Conservation (phyloP, 192 early-diverging fungal genomes). For the Mortierella hygrophila region DNA sequence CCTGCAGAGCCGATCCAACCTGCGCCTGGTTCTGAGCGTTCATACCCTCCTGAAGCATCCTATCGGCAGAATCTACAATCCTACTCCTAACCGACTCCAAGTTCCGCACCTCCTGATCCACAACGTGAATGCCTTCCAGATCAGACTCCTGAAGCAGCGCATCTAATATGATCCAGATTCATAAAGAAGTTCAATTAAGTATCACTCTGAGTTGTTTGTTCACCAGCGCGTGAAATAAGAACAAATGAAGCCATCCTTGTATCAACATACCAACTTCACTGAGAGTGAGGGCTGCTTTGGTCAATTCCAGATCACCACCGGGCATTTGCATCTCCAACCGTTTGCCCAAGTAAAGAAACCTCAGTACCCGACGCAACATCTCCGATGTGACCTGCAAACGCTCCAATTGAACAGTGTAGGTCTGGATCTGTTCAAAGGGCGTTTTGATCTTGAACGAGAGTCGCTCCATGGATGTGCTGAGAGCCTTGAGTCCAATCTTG, state of each 20-base stretch:
- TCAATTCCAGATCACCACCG: constrained; percentile 49
- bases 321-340: constrained; percentile 70
- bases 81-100: constrained; percentile 59
- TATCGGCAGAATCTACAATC: constrained; percentile 64
- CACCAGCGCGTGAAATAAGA: constrained; percentile 60
- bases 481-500: constrained; percentile 60
- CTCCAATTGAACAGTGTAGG: constrained; percentile 73
- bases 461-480: constrained; percentile 72
- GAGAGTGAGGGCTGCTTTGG: constrained; percentile 69
- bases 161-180: constrained; percentile 39
- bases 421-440: constrained; percentile 71
- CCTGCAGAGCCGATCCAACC: constrained; percentile 64
- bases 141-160: constrained; percentile 68
- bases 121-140: constrained; percentile 75
- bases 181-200: too few relatives aligned
- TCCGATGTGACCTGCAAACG: constrained; percentile 72
- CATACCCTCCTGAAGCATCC: constrained; percentile 64
- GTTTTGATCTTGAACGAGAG: constrained; percentile 69
- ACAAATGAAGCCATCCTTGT: not conserved
- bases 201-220: too few relatives aligned
- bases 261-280: constrained; percentile 69
- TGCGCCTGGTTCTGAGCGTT: constrained; percentile 60
- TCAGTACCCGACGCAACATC: constrained; percentile 67
- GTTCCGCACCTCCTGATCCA: constrained; percentile 65
- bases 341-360: constrained; percentile 72